Evolutionary conservation across 1,284 basidiomycete genomes (phyloP).

Genomic region (Marasmius fiardii): DNA sequence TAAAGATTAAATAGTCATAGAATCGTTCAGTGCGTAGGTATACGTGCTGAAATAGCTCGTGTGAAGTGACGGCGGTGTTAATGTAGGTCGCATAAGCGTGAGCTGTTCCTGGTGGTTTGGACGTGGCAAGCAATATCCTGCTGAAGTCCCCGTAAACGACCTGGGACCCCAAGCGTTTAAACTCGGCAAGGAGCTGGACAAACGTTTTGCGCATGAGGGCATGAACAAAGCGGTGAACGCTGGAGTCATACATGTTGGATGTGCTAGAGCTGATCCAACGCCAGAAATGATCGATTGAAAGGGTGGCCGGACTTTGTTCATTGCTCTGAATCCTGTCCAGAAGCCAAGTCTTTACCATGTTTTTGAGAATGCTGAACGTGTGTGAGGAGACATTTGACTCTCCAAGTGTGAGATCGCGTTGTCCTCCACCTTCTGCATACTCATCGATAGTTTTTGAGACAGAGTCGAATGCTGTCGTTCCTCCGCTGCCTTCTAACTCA

Average conservation of each 20-base stretch:
- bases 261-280: slow-evolving; percentile 89
- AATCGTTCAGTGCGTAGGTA: slow-evolving; percentile 86
- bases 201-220: slow-evolving; percentile 98
- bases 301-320: slow-evolving; percentile 58
- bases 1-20: slow-evolving; percentile 95
- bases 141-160: slow-evolving; percentile 97
- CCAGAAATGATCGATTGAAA: slow-evolving; percentile 93
- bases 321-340: slow-evolving; percentile 78
- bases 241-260: slow-evolving; percentile 90
- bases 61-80: slow-evolving; percentile 87
- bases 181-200: slow-evolving; percentile 95
- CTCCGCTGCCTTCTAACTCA: slow-evolving; percentile 93
- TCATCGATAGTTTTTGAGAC: slow-evolving; percentile 91
- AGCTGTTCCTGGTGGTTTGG: slow-evolving; percentile 94
- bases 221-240: slow-evolving; percentile 91
- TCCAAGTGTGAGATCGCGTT: slow-evolving; percentile 81
- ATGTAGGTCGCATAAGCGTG: slow-evolving; percentile 96
- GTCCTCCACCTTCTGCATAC: slow-evolving; percentile 77
- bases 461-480: slow-evolving; percentile 91
- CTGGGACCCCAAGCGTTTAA: slow-evolving; percentile 91
- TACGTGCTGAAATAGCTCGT: slow-evolving; percentile 95
- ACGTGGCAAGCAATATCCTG: slow-evolving; percentile 87
- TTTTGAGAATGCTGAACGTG: slow-evolving; percentile 83
- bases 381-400: slow-evolving; percentile 92
- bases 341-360: slow-evolving; percentile 91